A percentile compares a stretch with the other conserved stretches of the same genome.
phyloP scores from a whole-genome alignment of 306 rosid genomes.

The Cercis canadensis region DNA sequence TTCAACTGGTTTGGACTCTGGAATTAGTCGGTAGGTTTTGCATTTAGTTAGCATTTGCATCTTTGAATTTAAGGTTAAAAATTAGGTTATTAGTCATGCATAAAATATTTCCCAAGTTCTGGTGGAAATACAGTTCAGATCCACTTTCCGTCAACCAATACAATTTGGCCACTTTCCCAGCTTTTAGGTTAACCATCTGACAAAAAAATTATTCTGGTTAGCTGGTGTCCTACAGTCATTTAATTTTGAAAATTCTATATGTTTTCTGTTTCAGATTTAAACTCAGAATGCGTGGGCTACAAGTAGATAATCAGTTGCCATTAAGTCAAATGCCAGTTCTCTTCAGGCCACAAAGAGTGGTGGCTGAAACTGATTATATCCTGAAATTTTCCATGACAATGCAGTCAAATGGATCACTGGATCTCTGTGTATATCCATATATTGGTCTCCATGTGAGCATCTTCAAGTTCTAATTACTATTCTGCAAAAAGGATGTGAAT shows the following conservation, averaged over 20 bases:
- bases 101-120: conserved; percentile 28
- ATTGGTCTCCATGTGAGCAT: conserved; percentile 86
- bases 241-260: conserved; percentile 35
- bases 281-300: conserved; percentile 86
- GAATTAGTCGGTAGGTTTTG: conserved; percentile 79
- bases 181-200: conserved; percentile 30
- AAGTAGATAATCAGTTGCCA: conserved; percentile 96
- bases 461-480: conserved; percentile 24
- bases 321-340: conserved; percentile 95
- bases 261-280: conserved; percentile 66
- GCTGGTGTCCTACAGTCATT: conserved; percentile 13
- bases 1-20: conserved; percentile 92
- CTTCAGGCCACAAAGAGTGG: conserved; percentile 87
- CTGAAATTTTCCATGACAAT: conserved; percentile 83
- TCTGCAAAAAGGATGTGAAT: conserved; percentile 3
- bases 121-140: conserved; percentile 12
- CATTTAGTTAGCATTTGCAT: conserved; percentile 12
- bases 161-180: conserved; percentile 18
- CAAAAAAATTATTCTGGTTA: conserved; percentile 9
- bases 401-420: conserved; percentile 90
- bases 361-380: conserved; percentile 77
- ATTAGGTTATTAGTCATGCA: conserved; percentile 10
- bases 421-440: conserved; percentile 89
- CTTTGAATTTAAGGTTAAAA: conserved; percentile 3
- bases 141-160: conserved; percentile 24